Conservation (phyloP, 805 yeast species). For the Saturnispora gosingensis region DNA sequence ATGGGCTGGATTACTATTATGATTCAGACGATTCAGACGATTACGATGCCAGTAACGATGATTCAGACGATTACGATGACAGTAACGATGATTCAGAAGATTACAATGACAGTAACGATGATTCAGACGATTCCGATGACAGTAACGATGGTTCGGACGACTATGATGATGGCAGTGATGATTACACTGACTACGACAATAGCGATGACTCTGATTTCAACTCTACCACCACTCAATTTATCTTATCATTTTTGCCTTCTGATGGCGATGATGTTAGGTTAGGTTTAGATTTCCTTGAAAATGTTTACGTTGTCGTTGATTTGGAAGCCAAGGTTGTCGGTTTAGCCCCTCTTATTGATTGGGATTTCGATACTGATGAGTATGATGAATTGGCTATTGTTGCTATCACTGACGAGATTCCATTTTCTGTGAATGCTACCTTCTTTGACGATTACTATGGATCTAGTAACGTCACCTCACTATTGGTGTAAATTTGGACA, state of each 20-base stretch:
- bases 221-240: not conserved
- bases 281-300: conserved; percentile 16
- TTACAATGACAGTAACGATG: not conserved
- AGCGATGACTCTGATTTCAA: not conserved
- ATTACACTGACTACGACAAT: not conserved
- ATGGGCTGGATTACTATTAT: not conserved
- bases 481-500: not conserved
- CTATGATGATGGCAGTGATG: not conserved
- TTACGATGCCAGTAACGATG: not conserved
- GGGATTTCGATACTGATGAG: not conserved
- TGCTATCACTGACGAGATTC: conserved; percentile 4
- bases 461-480: not conserved
- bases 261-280: conserved; percentile 1
- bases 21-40: not conserved
- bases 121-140: not conserved
- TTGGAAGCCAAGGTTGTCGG: conserved; percentile 34
- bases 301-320: conserved; percentile 42
- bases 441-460: conserved; percentile 6
- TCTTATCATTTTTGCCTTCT: conserved; percentile 11
- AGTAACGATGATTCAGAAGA: not conserved
- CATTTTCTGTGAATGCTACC: conserved; percentile 5
- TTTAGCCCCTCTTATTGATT: conserved; percentile 24
- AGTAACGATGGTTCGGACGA: not conserved
- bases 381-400: not conserved
- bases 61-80: not conserved